Conservation (phyloP, 2,329 filamentous ascomycete species). For the Colletotrichum tabaci region DNA sequence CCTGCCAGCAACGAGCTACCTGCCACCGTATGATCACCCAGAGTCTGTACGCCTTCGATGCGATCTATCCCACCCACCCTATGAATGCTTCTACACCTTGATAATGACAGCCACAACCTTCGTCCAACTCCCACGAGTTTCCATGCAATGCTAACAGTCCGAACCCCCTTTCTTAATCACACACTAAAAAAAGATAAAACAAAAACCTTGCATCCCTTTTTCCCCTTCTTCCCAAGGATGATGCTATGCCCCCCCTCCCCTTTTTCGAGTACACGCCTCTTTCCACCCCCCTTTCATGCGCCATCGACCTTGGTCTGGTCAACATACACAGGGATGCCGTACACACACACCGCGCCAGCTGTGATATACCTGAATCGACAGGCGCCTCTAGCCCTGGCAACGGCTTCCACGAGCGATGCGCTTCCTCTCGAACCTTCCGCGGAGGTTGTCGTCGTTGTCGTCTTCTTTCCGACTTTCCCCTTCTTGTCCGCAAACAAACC, state of each 20-base stretch:
- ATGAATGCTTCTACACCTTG: background rate
- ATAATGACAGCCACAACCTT: background rate
- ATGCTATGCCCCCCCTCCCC: background rate
- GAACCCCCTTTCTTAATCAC: background rate
- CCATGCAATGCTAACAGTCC: constrained; percentile 4
- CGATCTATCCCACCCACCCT: background rate
- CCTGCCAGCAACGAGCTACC: background rate
- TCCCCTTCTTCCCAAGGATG: constrained; percentile 22
- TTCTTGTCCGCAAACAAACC: constrained; percentile 45
- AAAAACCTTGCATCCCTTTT: background rate
- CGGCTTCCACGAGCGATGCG: constrained; percentile 82
- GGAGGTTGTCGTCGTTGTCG: constrained; percentile 46
- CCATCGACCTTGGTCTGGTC: constrained; percentile 47
- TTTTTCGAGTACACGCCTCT: constrained; percentile 24
- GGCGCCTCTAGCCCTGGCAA: constrained; percentile 80
- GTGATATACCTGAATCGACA: constrained; percentile 94
- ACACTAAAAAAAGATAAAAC: background rate
- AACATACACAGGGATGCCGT: constrained; percentile 94
- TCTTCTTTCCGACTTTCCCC: constrained; percentile 47
- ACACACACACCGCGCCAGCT: constrained; percentile 92
- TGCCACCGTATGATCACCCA: background rate
- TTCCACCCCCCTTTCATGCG: background rate
- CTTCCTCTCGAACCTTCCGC: constrained; percentile 49
- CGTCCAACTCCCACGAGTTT: background rate
- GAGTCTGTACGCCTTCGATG: background rate